phyloP scores from a whole-genome alignment of 352 stramenopile species.

The Elongisporangium senticosum region DNA sequence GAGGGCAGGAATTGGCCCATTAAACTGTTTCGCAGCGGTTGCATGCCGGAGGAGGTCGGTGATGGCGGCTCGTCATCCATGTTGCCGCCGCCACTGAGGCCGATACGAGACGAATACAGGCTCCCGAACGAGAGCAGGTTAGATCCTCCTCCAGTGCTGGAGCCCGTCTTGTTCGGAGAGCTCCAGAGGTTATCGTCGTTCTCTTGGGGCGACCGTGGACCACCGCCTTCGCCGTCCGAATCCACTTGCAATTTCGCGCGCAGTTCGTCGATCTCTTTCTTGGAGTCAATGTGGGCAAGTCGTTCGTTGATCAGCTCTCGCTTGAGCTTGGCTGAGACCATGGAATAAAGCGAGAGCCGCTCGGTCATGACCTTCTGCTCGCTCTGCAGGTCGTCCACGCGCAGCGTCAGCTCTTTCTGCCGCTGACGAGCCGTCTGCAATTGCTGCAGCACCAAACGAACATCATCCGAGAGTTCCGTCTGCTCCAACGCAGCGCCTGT shows the following conservation, averaged over 20 bases:
- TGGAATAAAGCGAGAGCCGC: constrained; percentile 46
- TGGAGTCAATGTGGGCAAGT: constrained; percentile 64
- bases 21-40: constrained; percentile 58
- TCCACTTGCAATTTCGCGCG: constrained; percentile 14
- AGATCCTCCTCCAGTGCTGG: constrained; percentile 11
- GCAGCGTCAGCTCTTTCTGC: constrained; percentile 22
- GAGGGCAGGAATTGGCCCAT: constrained; percentile 81
- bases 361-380: constrained; percentile 52
- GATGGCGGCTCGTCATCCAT: constrained; percentile 50
- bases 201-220: constrained; percentile 24
- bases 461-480: constrained; percentile 16
- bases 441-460: constrained; percentile 21
- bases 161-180: constrained; percentile 31
- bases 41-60: constrained; percentile 39
- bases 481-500: constrained; percentile 24
- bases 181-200: constrained; percentile 43
- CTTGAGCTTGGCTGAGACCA: constrained; percentile 57
- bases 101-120: constrained; percentile 44
- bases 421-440: constrained; percentile 24
- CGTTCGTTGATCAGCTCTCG: constrained; percentile 73
- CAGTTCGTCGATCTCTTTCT: constrained; percentile 58
- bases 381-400: constrained; percentile 45
- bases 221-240: constrained; percentile 18
- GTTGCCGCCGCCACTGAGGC: constrained; percentile 8
- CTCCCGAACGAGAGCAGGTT: constrained; percentile 48